Evolutionary conservation across 768 basidiomycete species (phyloP).

Genomic region (Suillus weaverae): DNA sequence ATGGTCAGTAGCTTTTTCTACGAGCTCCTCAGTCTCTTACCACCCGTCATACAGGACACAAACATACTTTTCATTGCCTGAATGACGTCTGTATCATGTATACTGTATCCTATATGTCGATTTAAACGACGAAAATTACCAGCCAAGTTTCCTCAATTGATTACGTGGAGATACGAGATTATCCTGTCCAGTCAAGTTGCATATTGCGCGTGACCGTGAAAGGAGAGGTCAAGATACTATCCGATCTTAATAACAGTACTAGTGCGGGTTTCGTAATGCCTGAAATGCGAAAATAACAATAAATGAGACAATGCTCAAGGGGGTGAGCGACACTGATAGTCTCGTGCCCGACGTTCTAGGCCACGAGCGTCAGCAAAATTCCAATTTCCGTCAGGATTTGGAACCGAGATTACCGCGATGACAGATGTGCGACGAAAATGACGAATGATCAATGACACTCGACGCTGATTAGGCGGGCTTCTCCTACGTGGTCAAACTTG

Average conservation of each 20-base stretch:
- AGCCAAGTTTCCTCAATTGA: background rate
- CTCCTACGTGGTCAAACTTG: conserved; percentile 33
- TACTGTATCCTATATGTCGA: too few relatives aligned
- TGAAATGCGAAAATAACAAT: background rate
- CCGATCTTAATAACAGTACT: background rate
- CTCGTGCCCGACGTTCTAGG: background rate
- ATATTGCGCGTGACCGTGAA: background rate
- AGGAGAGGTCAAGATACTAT: too few relatives aligned
- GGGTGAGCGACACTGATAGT: background rate
- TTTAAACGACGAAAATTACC: too few relatives aligned
- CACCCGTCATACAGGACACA: conserved; percentile 23
- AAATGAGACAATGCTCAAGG: background rate
- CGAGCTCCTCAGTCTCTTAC: background rate
- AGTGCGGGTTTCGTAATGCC: background rate
- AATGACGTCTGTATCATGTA: conserved; percentile 3
- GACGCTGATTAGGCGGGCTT: conserved; percentile 53
- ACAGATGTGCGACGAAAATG: background rate
- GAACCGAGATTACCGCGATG: background rate
- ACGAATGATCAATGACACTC: conserved; percentile 35
- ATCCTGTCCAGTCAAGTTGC: background rate
- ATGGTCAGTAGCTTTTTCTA: conserved; percentile 35
- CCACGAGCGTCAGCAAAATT: background rate
- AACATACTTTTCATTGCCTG: conserved; percentile 31
- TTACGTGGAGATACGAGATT: background rate
- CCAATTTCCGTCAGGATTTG: background rate